Evolutionary conservation across 306 rosid species (phyloP), one percentile per base, ranked within the genome.

Genomic region (Prunus padus): DNA sequence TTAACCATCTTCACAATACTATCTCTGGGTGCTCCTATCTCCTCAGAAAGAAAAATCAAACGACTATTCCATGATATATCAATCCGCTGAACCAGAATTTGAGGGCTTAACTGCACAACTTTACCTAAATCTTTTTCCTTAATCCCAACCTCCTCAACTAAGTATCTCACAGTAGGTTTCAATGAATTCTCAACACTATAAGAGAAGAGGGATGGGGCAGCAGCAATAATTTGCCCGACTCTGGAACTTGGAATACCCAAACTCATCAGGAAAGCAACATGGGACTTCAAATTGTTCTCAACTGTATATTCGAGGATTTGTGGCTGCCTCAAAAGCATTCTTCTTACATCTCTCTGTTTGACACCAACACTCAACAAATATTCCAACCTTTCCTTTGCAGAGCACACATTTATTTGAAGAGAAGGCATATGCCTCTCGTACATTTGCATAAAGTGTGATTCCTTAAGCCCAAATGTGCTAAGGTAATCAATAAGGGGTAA

Each of bases 51-150:
- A 82, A 96, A 96, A 80, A 89, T 71, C 67, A 76, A 88, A 69
- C 99, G 87, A 55, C 88, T 69, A 77, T 96, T 96, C 97, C 97
- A 92, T 46, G 97, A 83, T 74, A 88, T 71, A 72, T 92, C 98
- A 72, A 96, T 92, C 50, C 93, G 90, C 79, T 96, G 99, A 77
- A 92, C 93, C 65, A 96, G 88, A 56, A 96, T 88, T 79, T 92
- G 99, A 28, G 99, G 99, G 84, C 99, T 96, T 71, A 96, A 78
- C 80, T 96, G 97, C 78, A 96, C 90, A 49, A 96, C 99, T 87
- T 96, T 96, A 65, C 92, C 87, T 83, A 95, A 79, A 82, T 89
- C 93, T 30, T 88, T 92, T 87, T 92, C 97, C 84, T 92, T 85
- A 79, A 95, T 95, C 77, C 98, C 99, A 7, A 95, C 97, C 82